Evolutionary conservation across 2,329 filamentous ascomycete species (phyloP), one percentile per base, ranked within the genome.

Genomic region (Epicoccum nigrum): DNA sequence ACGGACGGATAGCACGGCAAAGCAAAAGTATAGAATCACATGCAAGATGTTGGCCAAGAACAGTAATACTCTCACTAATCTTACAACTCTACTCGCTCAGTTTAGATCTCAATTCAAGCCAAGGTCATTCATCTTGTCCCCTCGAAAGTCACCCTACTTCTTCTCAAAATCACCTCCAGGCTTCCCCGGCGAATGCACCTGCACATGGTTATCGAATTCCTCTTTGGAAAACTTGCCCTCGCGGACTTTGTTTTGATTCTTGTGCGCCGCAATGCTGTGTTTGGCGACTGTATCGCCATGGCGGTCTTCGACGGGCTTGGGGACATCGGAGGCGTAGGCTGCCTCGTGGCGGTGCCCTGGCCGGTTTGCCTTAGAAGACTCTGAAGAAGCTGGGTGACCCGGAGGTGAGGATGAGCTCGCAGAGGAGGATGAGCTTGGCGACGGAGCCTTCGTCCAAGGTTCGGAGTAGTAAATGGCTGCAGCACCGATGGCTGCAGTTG

Each of bases 161-260:
- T 23, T 37, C 55, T 60, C 62, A 45, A 67, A 66, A 46, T 66
- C 63, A 23, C 48, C 51, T n/a, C 41, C 57, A 19, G 62, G 63
- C 20, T 63, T 47, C 17, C 49, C 49, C 9, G 58, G 54, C 23
- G 54, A 47, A 50, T 62, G 62, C 39, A 51, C 50, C 52, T 51
- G 51, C 38, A 57, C 35, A 53, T 67, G 63, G 51, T 67, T 67
- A 31, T 65, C 64, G 47, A 67, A 67, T 43, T 65, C 55, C 42
- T 58, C 47, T 28, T 54, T 54, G 17, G 58, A 61, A 45, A 67
- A 67, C 38, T 60, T 59, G 43, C 64, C 64, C 38, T 53, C 45
- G 12, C 64, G 50, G 4, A 65, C 30, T 37, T 62, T 63, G 6
- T 52, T 44, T 53, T 67, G 46, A 23, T 67, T 67, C 47, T 64